These are phyloP conservation scores for Neostapfia colusana DNA, from an alignment of 176 grass and related monocot species.

Conservation along the genomic window DNA sequence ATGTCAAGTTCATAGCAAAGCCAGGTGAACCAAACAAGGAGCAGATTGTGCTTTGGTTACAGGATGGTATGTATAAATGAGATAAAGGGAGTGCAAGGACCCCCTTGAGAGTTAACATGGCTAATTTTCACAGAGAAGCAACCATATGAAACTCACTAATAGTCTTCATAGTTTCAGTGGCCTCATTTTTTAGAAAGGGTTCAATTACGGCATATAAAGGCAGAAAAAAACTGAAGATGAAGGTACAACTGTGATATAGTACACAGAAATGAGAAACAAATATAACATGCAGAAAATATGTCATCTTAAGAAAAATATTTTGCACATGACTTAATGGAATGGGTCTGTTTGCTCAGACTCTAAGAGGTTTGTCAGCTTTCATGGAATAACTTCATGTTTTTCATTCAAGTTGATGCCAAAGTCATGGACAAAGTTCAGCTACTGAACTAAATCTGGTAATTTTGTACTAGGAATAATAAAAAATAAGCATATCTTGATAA, in stretches of 20 bases:
- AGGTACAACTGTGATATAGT: not conserved
- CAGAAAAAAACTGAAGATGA: not conserved
- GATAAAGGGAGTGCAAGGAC: too few relatives aligned
- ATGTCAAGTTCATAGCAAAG: not conserved
- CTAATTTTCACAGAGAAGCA: too few relatives aligned
- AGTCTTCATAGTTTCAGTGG: not conserved
- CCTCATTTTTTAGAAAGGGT: not conserved
- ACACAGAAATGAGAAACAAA: not conserved
- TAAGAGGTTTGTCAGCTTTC: not conserved
- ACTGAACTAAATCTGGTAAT: not conserved
- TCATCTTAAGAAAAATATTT: not conserved
- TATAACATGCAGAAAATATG: not conserved
- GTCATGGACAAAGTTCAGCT: not conserved
- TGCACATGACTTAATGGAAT: not conserved
- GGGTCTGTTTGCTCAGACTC: not conserved
- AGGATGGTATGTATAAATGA: not conserved
- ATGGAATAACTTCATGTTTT: not conserved
- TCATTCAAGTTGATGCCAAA: not conserved
- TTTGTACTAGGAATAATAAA: constrained; percentile 1
- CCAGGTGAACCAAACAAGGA: too few relatives aligned
- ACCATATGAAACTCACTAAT: not conserved
- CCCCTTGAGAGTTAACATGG: too few relatives aligned
- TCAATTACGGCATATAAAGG: constrained; percentile 4
- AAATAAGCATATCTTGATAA: constrained; percentile 1
- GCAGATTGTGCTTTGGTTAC: too few relatives aligned